Evolutionary conservation across 257 asterid genomes (phyloP).

Genomic region (Eucommia ulmoides): DNA sequence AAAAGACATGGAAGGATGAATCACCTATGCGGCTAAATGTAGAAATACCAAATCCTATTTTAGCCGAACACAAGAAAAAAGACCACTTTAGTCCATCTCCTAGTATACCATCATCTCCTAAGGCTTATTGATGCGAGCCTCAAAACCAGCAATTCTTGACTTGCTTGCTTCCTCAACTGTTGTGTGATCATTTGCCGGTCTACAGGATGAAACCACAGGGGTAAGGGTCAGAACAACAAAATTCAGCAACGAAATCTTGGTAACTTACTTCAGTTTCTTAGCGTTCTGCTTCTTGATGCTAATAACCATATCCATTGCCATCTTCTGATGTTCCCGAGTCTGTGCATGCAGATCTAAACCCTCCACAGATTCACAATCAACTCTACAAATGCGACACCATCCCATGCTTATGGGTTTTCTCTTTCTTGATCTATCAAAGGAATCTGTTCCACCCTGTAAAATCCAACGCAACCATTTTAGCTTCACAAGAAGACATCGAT

Average conservation of each 20-base stretch:
- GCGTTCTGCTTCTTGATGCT: constrained; percentile 57
- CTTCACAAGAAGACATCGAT: too few relatives aligned
- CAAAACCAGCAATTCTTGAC: constrained; percentile 34
- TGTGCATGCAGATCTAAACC: constrained; percentile 81
- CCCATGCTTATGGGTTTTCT: constrained; percentile 54
- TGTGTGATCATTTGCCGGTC: constrained; percentile 39
- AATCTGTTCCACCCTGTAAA: constrained; percentile 47
- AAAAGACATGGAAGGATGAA: constrained; percentile 20
- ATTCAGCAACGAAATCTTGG: constrained; percentile 1
- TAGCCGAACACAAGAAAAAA: too few relatives aligned
- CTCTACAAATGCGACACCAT: constrained; percentile 82
- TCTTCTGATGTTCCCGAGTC: constrained; percentile 76
- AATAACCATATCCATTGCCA: constrained; percentile 73
- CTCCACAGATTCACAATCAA: constrained; percentile 81
- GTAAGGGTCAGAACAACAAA: constrained; percentile 11
- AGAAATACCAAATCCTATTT: too few relatives aligned
- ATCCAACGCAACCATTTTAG: not conserved
- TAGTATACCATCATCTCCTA: constrained; percentile 22
- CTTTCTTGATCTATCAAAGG: constrained; percentile 53
- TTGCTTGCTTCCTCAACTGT: constrained; percentile 50
- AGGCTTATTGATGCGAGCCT: constrained; percentile 49
- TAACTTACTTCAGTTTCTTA: constrained; percentile 46
- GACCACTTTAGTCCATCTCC: constrained; percentile 19
- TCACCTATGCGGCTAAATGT: constrained; percentile 25
- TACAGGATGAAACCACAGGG: constrained; percentile 18